Percentiles rank a stretch among this genome's conserved stretches.
Evolutionary conservation across 768 basidiomycete species (phyloP).

Genomic region (Panaeolus cyanescens): DNA sequence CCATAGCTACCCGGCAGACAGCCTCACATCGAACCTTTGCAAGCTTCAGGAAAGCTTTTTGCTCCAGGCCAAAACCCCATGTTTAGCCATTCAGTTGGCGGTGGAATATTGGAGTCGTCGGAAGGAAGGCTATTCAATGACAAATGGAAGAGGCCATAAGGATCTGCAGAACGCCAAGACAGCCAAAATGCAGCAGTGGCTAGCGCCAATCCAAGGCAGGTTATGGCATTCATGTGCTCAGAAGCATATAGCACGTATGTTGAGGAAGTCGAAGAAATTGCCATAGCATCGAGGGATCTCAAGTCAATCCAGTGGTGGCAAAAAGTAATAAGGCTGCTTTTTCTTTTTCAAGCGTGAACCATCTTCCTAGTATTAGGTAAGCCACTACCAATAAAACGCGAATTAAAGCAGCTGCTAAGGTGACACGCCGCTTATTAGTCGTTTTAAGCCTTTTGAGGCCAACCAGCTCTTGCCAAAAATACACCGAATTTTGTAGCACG

Average conservation of each 20-base stretch:
- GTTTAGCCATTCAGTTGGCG: constrained; percentile 70
- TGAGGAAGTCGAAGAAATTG: background rate
- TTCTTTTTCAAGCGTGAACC: no score
- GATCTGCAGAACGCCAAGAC: constrained; percentile 34
- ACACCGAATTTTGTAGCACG: no score
- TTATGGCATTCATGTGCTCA: background rate
- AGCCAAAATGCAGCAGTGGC: background rate
- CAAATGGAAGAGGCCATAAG: constrained; percentile 63
- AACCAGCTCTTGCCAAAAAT: no score
- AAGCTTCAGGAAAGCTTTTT: constrained; percentile 55
- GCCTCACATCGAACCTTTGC: constrained; percentile 44
- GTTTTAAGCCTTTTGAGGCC: no score
- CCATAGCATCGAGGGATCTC: background rate
- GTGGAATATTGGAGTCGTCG: constrained; percentile 28
- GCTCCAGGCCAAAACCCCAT: constrained; percentile 71
- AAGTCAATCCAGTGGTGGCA: background rate
- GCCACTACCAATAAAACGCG: no score
- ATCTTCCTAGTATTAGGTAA: no score
- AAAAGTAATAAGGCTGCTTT: no score
- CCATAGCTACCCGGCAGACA: background rate
- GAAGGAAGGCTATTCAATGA: constrained; percentile 46
- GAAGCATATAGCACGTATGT: background rate
- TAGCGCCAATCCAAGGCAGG: background rate
- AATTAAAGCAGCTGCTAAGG: no score
- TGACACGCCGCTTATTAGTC: no score